These are phyloP conservation scores for Globisporangium carolinianum DNA, from an alignment of 352 stramenopile species.

Conservation along the genomic window DNA sequence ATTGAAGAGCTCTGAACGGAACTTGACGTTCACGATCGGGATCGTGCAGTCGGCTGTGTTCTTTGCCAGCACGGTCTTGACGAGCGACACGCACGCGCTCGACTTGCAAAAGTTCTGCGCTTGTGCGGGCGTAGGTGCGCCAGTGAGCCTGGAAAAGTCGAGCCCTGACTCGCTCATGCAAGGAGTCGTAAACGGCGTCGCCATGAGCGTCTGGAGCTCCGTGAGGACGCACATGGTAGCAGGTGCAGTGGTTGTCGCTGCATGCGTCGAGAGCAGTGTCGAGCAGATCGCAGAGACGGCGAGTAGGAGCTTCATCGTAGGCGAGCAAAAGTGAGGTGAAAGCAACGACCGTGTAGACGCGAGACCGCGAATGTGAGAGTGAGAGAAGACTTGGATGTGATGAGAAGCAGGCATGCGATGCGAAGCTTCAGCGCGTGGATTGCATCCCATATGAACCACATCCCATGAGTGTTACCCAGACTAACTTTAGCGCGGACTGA, in stretches of 20 bases:
- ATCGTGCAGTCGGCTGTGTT: conserved; percentile 9
- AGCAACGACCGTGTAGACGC: neutral
- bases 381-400: no score
- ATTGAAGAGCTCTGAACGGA: conserved; percentile 8
- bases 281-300: no score
- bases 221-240: no score
- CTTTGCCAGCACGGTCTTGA: conserved; percentile 9
- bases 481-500: no score
- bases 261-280: no score
- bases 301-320: conserved; percentile 8
- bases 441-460: no score
- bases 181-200: conserved; percentile 2
- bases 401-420: no score
- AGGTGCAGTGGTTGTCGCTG: no score
- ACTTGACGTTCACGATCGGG: conserved; percentile 1
- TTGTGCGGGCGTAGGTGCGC: conserved; percentile 1
- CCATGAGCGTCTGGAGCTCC: no score
- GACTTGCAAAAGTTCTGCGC: conserved; percentile 8
- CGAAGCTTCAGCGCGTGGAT: no score
- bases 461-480: no score
- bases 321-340: neutral
- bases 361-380: conserved; percentile 1
- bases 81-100: neutral
- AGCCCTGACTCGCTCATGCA: conserved; percentile 5
- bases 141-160: conserved; percentile 4